A percentile compares a stretch with the other conserved stretches of the same genome.
These are phyloP conservation scores for Tetrapisispora nanseiensis DNA, from an alignment of 805 yeast species.

Conservation along the genomic window DNA sequence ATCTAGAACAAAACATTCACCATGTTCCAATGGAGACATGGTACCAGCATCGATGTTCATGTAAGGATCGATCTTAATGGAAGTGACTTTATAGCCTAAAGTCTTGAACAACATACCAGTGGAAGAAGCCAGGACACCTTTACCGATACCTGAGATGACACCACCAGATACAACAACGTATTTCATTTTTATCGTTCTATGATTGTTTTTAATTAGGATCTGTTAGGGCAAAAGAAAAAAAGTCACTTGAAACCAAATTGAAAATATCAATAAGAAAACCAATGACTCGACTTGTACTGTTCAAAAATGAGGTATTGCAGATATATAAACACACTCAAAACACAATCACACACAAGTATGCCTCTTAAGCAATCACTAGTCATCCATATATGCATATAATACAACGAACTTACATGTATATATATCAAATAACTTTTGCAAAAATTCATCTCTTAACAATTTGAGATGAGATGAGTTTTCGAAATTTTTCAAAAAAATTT, in stretches of 20 bases:
- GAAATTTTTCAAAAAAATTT: neutral
- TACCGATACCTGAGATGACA: slow-evolving; percentile 98
- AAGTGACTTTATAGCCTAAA: slow-evolving; percentile 86
- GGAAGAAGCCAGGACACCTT: slow-evolving; percentile 95
- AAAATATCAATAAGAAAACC: neutral
- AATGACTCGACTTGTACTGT: too few relatives aligned
- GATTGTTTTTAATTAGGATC: too few relatives aligned
- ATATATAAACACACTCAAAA: too few relatives aligned
- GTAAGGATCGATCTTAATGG: slow-evolving; percentile 97
- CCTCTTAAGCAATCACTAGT: too few relatives aligned
- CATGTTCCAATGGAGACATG: slow-evolving; percentile 98
- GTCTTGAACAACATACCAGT: slow-evolving; percentile 93
- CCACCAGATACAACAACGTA: slow-evolving; percentile 99
- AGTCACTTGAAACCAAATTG: too few relatives aligned
- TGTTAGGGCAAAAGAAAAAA: too few relatives aligned
- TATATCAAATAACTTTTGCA: too few relatives aligned
- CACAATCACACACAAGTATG: too few relatives aligned
- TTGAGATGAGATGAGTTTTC: slow-evolving; percentile 4
- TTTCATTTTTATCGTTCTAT: slow-evolving; percentile 47
- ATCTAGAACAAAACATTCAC: slow-evolving; percentile 94
- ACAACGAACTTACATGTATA: too few relatives aligned
- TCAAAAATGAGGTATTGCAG: too few relatives aligned
- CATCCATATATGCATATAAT: too few relatives aligned
- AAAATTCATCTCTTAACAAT: too few relatives aligned
- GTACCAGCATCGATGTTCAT: slow-evolving; percentile 99